Evolutionary conservation across 2,329 filamentous ascomycete genomes (phyloP), one percentile per base, ranked within the genome.

Genomic region (Sphaerulina vaccinii): DNA sequence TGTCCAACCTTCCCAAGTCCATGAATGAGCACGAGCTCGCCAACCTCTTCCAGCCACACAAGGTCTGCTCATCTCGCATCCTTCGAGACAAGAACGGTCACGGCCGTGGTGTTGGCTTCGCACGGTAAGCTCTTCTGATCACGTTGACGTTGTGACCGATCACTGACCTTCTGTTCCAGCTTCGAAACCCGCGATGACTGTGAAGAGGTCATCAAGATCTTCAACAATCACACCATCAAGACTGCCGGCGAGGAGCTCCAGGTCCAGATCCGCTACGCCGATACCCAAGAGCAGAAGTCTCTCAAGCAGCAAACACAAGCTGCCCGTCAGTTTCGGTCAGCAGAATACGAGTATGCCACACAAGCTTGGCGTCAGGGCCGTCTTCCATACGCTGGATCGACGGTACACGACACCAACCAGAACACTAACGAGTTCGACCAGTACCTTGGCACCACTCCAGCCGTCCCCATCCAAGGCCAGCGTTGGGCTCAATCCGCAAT

Each of bases 51-150:
- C 79, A 80, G 52, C 86, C 86, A 49, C 89, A 86, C 73, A 85
- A 85, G 64, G 92, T 96, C 58, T 82, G 93, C 68, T 97, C 92
- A 2, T 91, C 90, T 79, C 91, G 95, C 74, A 96, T 99, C 63
- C 87, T 96, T 58, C 89, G 92, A 43, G 92, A 97, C 70, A 84
- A 82, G 63, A 87, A 91, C 70, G 93, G 91, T 52, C 90, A 93
- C 66, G 96, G 92, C 70, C 92, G 95, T 63, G 92, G 95, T 62
- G 93, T 99, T 68, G 93, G 93, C 32, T 99, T 99, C 74, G 92
- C 92, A 72, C 87, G 93, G 92, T 96, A 77, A 66, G 81, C 69
- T 49, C 27, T 42, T 19, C 7, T 49, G 16, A 13, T 29, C 21
- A 18, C 49, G 6, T 10, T 8, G 19, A 42, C 19, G 36, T 50